Base-by-base conservation (phyloP, 805 yeast genomes). In the Cyberlindnera nakhonratchasimensis region DNA sequence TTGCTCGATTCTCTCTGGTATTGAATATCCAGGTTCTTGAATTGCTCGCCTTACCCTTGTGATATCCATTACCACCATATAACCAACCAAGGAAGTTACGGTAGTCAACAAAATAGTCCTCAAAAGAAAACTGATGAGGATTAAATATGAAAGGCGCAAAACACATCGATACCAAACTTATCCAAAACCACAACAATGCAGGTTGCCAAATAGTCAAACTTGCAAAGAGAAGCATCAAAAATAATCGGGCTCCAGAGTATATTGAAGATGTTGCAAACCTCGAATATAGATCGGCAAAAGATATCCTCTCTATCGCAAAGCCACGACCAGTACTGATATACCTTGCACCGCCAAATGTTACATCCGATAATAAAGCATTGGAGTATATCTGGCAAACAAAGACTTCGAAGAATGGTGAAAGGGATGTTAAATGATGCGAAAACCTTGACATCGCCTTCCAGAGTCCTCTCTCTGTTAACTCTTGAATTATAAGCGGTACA, bases 271-370 rank as follows among this genome's bases (percentile, higher is more conserved):
- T 68, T 1, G 90, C 84, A 68, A 86, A 91, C 29, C 84, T 75
- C 0, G 95, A 76, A 62, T 83, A 91, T 23, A 91, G 66, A 3
- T 72, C 70, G 16, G 81, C 66, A 62, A 91, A 91, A 6, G 86
- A 79, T 22, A 79, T 65, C 54, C 98, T 75, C 3, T 89, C 75
- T 17, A 88, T 87, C 2, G 98, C 96, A 69, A 90, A 86, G 1
- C 96, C 96, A 65, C 98, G 71, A 2, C 98, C 98, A 2, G 97
- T 88, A 10, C 96, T 81, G 48, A 91, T 84, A 58, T 91, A 91
- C 41, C 80, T 74, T 1, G 98, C 98, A 35, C 96, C 96, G 4
- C 98, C 98, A 65, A 85, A 82, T 1, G 89, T 74, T 37, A 91
- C 70, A 62, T 90, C 93, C 38, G 78, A 77, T 35, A 78, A 65